These are phyloP conservation scores for Pseudogymnoascus sp. DNA, from an alignment of 2,329 filamentous ascomycete genomes.

Conservation along the genomic window DNA sequence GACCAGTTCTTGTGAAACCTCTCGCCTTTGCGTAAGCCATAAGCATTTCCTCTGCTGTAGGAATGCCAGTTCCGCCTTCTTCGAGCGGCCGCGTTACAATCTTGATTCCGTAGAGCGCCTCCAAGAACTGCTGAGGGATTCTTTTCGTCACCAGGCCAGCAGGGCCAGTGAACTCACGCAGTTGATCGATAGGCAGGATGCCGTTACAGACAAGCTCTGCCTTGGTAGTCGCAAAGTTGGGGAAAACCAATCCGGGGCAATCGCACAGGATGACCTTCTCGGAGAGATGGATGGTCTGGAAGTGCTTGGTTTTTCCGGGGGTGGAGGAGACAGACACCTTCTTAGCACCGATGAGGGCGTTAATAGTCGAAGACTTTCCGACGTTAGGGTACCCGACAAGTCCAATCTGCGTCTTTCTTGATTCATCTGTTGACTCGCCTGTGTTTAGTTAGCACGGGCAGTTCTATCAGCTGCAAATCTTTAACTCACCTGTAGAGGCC, in stretches of 20 bases:
- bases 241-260: conserved; percentile 96
- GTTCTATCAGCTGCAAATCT: background rate
- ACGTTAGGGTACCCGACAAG: conserved; percentile 98
- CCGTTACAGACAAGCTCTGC: conserved; percentile 94
- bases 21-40: conserved; percentile 79
- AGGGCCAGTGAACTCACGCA: conserved; percentile 86
- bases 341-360: conserved; percentile 94
- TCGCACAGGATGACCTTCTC: conserved; percentile 88
- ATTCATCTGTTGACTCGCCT: conserved; percentile 36
- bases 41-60: conserved; percentile 78
- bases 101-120: conserved; percentile 88
- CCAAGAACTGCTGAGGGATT: conserved; percentile 80
- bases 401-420: conserved; percentile 75
- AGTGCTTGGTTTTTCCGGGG: conserved; percentile 97
- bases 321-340: conserved; percentile 98
- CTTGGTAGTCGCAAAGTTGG: conserved; percentile 95
- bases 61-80: conserved; percentile 83
- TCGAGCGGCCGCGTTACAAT: conserved; percentile 73
- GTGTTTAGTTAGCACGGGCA: conserved; percentile 19
- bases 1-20: conserved; percentile 82
- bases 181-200: conserved; percentile 89
- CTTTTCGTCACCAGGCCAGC: conserved; percentile 73
- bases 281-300: conserved; percentile 93
- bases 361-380: conserved; percentile 98
- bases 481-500: conserved; percentile 42